Evolutionary conservation across 257 asterid genomes (phyloP).

Genomic region (Henckelia pumila): DNA sequence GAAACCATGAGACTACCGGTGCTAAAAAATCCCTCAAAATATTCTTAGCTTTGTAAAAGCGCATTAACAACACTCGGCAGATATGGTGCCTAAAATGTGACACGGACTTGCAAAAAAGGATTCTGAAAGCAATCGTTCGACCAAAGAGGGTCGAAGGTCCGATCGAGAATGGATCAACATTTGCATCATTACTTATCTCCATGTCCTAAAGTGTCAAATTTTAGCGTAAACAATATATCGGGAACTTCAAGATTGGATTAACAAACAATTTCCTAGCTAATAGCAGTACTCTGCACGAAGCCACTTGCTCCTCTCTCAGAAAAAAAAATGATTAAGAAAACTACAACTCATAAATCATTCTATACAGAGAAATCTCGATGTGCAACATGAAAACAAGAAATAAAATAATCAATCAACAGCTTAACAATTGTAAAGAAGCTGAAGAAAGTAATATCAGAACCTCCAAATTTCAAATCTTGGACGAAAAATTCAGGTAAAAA

Average conservation of each 20-base stretch:
- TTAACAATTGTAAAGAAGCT: not conserved
- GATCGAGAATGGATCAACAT: constrained; percentile 76
- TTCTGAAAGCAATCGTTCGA: constrained; percentile 74
- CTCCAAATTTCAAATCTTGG: constrained; percentile 20
- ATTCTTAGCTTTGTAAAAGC: constrained; percentile 40
- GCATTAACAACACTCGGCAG: constrained; percentile 20
- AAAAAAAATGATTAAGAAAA: not conserved
- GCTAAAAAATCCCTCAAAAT: constrained; percentile 37
- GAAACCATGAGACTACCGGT: constrained; percentile 74
- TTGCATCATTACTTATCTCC: constrained; percentile 94
- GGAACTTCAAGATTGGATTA: not conserved
- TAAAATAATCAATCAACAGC: constrained; percentile 18
- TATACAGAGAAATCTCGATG: not conserved
- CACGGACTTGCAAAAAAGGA: constrained; percentile 72
- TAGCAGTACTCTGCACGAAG: not conserved
- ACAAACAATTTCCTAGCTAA: not conserved
- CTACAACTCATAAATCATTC: constrained; percentile 1
- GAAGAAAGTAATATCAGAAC: constrained; percentile 17
- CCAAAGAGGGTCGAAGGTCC: constrained; percentile 86
- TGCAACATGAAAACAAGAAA: not conserved
- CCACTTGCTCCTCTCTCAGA: not conserved
- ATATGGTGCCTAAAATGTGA: constrained; percentile 65
- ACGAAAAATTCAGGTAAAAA: not conserved
- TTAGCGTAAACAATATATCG: not conserved
- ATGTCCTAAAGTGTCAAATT: constrained; percentile 26